Percentiles rank a stretch among this genome's conserved stretches.
These are phyloP conservation scores for Pythium aphanidermatum DNA, from an alignment of 352 stramenopile genomes.

Conservation along the genomic window DNA sequence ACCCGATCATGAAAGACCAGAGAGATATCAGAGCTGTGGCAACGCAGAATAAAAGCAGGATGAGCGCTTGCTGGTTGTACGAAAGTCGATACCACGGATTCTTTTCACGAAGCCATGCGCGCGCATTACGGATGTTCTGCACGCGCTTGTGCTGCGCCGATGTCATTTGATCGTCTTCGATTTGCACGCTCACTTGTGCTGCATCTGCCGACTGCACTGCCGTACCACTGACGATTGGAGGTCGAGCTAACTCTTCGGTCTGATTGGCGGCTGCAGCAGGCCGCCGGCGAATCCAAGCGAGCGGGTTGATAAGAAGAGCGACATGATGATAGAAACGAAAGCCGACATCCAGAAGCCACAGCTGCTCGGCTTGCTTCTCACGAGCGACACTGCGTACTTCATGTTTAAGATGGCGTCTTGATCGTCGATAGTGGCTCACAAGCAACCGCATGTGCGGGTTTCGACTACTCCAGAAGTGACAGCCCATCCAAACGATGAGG, in stretches of 20 bases:
- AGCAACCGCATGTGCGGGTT: constrained; percentile 87
- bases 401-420: constrained; percentile 68
- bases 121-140: no score
- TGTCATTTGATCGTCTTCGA: no score
- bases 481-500: constrained; percentile 72
- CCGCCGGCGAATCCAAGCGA: no score
- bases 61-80: constrained; percentile 50
- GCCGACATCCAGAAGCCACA: constrained; percentile 81
- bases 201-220: no score
- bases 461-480: constrained; percentile 80
- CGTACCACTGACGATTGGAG: no score
- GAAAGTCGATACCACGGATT: constrained; percentile 82
- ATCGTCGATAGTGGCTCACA: constrained; percentile 80
- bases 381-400: constrained; percentile 66
- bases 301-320: constrained; percentile 54
- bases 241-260: no score
- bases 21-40: constrained; percentile 81
- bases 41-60: constrained; percentile 63
- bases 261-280: no score
- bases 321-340: constrained; percentile 73
- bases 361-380: constrained; percentile 74
- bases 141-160: no score
- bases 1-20: constrained; percentile 70
- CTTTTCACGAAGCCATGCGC: no score
- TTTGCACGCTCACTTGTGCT: no score